Evolutionary conservation across 768 basidiomycete species (phyloP), one percentile per base, ranked within the genome.

Genomic region (Daedaleopsis sinensis): DNA sequence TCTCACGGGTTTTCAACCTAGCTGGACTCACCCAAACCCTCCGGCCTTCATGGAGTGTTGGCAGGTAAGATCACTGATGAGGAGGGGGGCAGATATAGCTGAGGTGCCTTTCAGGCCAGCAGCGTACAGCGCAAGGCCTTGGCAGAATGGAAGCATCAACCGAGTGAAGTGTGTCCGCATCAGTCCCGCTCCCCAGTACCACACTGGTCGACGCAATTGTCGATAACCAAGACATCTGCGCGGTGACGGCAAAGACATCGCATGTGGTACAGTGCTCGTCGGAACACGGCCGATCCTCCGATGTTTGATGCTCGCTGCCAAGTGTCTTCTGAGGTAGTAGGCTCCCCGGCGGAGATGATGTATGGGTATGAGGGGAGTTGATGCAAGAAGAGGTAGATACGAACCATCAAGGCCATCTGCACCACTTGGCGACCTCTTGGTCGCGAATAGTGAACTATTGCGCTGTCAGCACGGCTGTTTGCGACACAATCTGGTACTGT

Each of bases 71-170:
- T 23, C 13, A 9, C 13, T 32, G 47, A 49, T 49, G 47, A 23
- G 15, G 42, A 44, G 57, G 39, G 32, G n/a, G 42, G 24, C 16
- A 43, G 50, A 38, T 42, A 52, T 52, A 23, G 24, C 13, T 32
- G 23, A 46, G 43, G 46, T 57, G 55, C 44, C 55, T 16, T 42
- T 54, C 49, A 21, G 38, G 21, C 53, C 21, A 55, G 21, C 43
- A 24, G n/a, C 59, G 59, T 39, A 37, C 24, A 35, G 37, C 13
- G 16, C 6, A 6, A 21, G 36, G 61, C 43, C 58, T 57, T 62
- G 55, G 55, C 55, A 46, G 43, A 57, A 62, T 62, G 61, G 61
- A 62, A 62, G 55, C n/a, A 32, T 48, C 36, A 44, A 32, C 49
- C 19, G 43, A 7, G 8, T 39, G 42, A 35, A 58, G 32, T n/a